Evolutionary conservation across 2,329 filamentous ascomycete genomes (phyloP).

Genomic region (Zymoseptoria brevis): DNA sequence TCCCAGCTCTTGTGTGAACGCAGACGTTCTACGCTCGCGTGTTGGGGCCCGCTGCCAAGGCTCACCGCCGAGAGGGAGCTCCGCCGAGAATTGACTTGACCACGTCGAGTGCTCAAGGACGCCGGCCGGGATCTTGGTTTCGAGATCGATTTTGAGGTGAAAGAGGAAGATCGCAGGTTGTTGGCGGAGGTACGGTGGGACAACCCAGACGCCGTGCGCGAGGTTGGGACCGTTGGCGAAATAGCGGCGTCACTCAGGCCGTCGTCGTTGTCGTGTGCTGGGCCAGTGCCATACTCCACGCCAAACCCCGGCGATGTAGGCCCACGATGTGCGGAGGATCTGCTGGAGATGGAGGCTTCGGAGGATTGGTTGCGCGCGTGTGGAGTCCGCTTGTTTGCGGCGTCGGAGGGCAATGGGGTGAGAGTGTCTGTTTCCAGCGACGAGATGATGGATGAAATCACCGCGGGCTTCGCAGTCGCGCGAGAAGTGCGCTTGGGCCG

Average conservation of each 20-base stretch:
- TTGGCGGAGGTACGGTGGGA: constrained; percentile 51
- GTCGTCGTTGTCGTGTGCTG: constrained; percentile 18
- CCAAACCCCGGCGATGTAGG: constrained; percentile 45
- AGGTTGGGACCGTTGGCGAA: constrained; percentile 49
- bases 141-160: neutral
- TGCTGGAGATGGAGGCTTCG: constrained; percentile 17
- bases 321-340: constrained; percentile 14
- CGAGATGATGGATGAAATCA: constrained; percentile 58
- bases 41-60: constrained; percentile 3
- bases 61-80: constrained; percentile 12
- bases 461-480: constrained; percentile 52
- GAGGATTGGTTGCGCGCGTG: constrained; percentile 16
- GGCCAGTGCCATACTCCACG: constrained; percentile 59
- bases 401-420: constrained; percentile 19
- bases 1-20: neutral
- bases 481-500: neutral
- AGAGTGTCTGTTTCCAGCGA: constrained; percentile 42
- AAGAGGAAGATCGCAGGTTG: constrained; percentile 5
- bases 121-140: neutral
- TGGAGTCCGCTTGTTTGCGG: constrained; percentile 7
- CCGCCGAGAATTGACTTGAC: constrained; percentile 8
- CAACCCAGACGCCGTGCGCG: constrained; percentile 70
- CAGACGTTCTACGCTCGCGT: neutral
- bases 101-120: neutral
- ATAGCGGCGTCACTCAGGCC: constrained; percentile 19